Evolutionary conservation across 768 basidiomycete genomes (phyloP), one percentile per base, ranked within the genome.

Genomic region (Cystofilobasidium macerans): DNA sequence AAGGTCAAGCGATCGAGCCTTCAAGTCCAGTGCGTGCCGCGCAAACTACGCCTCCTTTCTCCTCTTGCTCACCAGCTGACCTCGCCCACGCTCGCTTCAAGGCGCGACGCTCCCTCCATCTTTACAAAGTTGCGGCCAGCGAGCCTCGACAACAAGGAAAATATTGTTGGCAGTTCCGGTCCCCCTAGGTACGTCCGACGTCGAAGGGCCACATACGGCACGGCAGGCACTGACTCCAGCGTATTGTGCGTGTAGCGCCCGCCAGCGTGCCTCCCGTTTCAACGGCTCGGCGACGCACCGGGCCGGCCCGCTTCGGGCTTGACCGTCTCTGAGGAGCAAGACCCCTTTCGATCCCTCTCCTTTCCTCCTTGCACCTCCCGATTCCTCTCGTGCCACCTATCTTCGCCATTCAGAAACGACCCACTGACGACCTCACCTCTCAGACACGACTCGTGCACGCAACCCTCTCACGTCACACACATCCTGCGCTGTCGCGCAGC

Each of bases 61-160:
- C n/a, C 13, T 11, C 24, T 9, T 26, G 8, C 45, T 51, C 24
- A 4, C 48, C 16, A 1, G 14, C 28, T 54, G 28, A 30, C 32
- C 48, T 6, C 20, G 8, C 5, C 9, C 24, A 26, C 6, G 5
- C 48, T 26, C 24, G 26, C 48, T 53, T 26, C 51, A 5, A 54
- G 51, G 2, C 51, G 51, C 28, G 51, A 54, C 28, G 12, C 26
- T 6, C 51, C 51, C 2, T 26, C 51, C 30, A 16, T 54, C 28
- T 30, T 54, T 2, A 32, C 28, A 26, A 54, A 54, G 51, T 13
- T 7, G 5, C 51, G 51, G 5, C 51, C 51, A 7, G 51, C 51
- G 4, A 54, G 51, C 30, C 51, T 32, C 51, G 51, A 54, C 51
- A 54, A 54, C 51, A 54, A 54, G 30, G 51, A 54, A 5, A 54